Evolutionary conservation across 805 yeast genomes (phyloP), one percentile per base, ranked within the genome.

Genomic region (Helenozyma baotianmanensis): DNA sequence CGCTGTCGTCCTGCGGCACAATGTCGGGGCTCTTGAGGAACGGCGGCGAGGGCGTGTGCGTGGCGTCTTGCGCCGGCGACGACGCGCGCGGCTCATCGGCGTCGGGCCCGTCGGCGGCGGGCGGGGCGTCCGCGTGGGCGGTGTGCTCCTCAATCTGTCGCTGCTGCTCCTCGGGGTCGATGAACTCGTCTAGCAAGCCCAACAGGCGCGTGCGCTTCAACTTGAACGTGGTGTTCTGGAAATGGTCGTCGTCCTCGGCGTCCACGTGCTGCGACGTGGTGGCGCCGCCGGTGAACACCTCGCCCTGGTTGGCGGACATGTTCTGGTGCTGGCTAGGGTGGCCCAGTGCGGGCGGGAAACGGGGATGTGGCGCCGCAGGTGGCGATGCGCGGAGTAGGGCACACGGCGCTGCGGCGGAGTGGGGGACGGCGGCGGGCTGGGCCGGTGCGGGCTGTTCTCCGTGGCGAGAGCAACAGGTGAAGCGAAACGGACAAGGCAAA

Each of bases 1-100:
- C 94, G 21, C 78, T 76, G 59, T 89, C 97, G 59, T 89, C 97
- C 48, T 82, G 92, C n/a, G 83, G 81, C 16, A 64, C 48, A 25
- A 68, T 48, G 23, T 62, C 69, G 4, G 63, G 65, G 22, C 56
- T 48, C 11, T 46, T 45, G 27, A 45, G 36, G 29, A 37, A 42
- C 21, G 50, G 38, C 5, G 43, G 40, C 22, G 45, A 29, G 14
- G 30, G 32, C 18, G 14, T 42, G n/a, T n/a, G 45, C 30, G 26
- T 38, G 18, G 29, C n/a, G 17, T 13, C 27, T 4, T 29, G 26
- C 4, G 15, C 28, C 6, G 27, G 22, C 14, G 29, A 17, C 8
- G 27, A 13, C 6, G 16, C 33, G 23, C 21, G 25, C 13, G 18
- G 27, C 17, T 23, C 22, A n/a, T 7, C 23, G 12, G 30, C 19